Base-by-base conservation (phyloP, 805 yeast genomes). In the Monosporozyma yasuniensis region DNA sequence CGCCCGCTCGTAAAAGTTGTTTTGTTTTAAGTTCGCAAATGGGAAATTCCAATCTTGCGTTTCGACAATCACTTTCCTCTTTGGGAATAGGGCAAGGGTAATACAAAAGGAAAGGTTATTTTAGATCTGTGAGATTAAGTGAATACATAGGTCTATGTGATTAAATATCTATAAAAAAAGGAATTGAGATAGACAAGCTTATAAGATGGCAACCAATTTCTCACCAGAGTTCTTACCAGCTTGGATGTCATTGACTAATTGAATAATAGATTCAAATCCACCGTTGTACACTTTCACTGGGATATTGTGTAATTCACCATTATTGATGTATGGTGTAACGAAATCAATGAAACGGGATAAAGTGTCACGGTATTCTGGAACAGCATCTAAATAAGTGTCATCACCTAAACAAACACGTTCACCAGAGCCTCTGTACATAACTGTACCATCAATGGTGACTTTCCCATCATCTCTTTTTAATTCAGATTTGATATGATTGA, bases 351-450 rank as follows among this genome's bases (percentile, higher is more conserved):
- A 66, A 52, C 50, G 54, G 32, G 48, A 53, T 43, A 53, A 59
- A 56, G 45, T 60, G 35, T 44, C 47, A 46, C 53, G 58, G 45
- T 54, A 57, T n/a, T 44, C 60, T 54, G 51, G 56, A 27, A 46
- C 51, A 22, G 56, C 61, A 41, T 56, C 61, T 22, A 58, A 49
- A 44, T 18, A 44, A 25, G 27, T 16, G 10, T 43, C 2, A 9
- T 56, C 57, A 12, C 56, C 61, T 28, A 72, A 62, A 16, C 59
- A 44, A 23, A 64, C 55, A 9, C 61, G 64, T 18, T 61, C 59
- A 48, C 75, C 75, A 27, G 53, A 50, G 7, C 66, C 68, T 9
- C 63, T 47, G 47, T 73, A 74, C 6, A 69, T 70, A 27, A 72
- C 48, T 1, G 75, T 64, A 3, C 50, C 47, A n/a, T 59, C 63